Evolutionary conservation across 768 basidiomycete genomes (phyloP), one percentile per base, ranked within the genome.

Genomic region (Gymnopilus junonius): DNA sequence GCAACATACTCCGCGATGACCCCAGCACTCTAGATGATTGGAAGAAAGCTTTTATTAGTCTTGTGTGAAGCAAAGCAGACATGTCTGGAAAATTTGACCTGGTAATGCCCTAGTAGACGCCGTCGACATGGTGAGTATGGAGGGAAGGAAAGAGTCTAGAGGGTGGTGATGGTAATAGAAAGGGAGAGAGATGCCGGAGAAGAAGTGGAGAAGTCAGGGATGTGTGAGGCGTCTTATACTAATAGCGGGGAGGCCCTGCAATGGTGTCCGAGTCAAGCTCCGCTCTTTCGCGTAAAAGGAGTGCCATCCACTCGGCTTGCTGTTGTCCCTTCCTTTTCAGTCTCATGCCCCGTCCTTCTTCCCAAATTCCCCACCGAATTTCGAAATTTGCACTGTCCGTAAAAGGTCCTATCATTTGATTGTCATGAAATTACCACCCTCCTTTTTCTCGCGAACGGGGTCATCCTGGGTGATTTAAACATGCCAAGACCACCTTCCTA

Each of bases 11-110:
- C 83, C 83, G 59, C 83, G 83, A 66, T 83, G 79, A 60, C 79
- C 77, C 81, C 79, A 97, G 75, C 95, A 97, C 70, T 95, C 93
- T 84, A 27, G 42, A 17, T 21, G 17, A 42, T 35, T 29, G 32
- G 12, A 34, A 21, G 12, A 34, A 56, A 23, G 23, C 4, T 6
- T 59, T 20, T n/a, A 54, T 64, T 50, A 39, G 51, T 53, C 23
- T 17, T 32, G 46, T 7, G 14, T 40, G 25, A 56, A 23, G 32
- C 43, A 46, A 21, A 32, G 55, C n/a, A 37, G 21, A 54, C 20
- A 43, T 4, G 31, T 42, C 27, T 29, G 27, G 12, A 66, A 17
- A 23, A 37, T 55, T 74, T 54, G 63, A 77, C 77, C 77, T 63
- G 79, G 79, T n/a, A 80, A 61, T 21, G 64, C 50, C 40, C 68